Percentiles rank a stretch among this genome's conserved stretches.
phyloP scores from a whole-genome alignment of 768 basidiomycete genomes.

The Leccinellum luteum region DNA sequence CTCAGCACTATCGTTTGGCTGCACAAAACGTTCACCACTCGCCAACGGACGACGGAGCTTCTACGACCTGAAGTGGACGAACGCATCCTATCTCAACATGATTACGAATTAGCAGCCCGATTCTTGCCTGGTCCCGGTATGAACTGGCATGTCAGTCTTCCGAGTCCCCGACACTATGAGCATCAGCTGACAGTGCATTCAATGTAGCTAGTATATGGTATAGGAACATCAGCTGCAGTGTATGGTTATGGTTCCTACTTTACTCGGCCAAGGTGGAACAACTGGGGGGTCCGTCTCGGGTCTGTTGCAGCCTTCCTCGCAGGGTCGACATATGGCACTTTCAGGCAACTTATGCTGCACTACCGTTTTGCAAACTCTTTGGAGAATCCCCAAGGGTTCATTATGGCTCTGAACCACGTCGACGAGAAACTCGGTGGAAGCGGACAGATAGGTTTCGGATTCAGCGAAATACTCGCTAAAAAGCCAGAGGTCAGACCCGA shows the following conservation, averaged over 20 bases:
- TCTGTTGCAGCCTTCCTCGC: conserved; percentile 22
- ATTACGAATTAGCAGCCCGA: conserved; percentile 52
- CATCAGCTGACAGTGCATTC: conserved; percentile 1
- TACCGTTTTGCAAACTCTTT: conserved; percentile 30
- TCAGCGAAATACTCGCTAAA: conserved; percentile 23
- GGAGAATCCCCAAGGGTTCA: conserved; percentile 31
- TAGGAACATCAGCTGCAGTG: conserved; percentile 22
- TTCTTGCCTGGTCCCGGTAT: conserved; percentile 53
- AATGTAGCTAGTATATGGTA: conserved; percentile 21
- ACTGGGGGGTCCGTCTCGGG: conserved; percentile 24
- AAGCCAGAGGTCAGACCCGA: conserved; percentile 12
- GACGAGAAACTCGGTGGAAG: conserved; percentile 31
- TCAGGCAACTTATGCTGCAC: conserved; percentile 29
- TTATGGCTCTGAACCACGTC: conserved; percentile 30
- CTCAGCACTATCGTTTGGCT: conserved; percentile 35
- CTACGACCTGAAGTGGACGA: conserved; percentile 32
- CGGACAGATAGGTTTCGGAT: conserved; percentile 26
- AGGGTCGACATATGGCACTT: conserved; percentile 35
- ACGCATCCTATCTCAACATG: conserved; percentile 34
- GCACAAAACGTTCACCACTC: conserved; percentile 44
- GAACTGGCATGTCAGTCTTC: conserved; percentile 41
- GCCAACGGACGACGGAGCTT: conserved; percentile 31
- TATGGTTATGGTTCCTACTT: conserved; percentile 26
- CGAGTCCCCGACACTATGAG: conserved; percentile 1
- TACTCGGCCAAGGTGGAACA: conserved; percentile 29